Conservation (phyloP, 352 stramenopile genomes). For the Thalassiosira delicatula region DNA sequence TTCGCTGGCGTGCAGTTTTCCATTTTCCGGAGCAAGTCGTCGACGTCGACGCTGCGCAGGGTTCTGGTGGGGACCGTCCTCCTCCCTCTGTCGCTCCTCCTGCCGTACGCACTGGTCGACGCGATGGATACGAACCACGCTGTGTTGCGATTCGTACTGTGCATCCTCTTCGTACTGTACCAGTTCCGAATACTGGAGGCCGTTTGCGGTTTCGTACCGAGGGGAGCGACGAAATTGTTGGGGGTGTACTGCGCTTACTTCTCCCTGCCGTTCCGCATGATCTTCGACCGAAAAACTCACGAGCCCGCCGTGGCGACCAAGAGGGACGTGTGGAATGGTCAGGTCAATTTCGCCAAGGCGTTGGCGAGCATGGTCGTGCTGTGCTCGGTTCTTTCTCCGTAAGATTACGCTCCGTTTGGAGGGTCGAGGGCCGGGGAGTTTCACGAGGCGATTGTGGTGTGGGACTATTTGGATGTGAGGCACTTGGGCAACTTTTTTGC, state of each 20-base stretch:
- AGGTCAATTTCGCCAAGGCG: background rate
- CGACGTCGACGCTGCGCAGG: background rate
- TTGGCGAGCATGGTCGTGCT: constrained; percentile 16
- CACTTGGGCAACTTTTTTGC: constrained; percentile 53
- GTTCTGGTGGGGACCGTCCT: constrained; percentile 7
- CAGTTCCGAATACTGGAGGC: constrained; percentile 28
- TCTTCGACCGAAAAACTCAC: constrained; percentile 33
- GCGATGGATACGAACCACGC: constrained; percentile 13
- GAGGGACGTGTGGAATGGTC: constrained; percentile 15
- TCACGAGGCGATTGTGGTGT: constrained; percentile 21
- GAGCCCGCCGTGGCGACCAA: constrained; percentile 17
- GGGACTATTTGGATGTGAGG: constrained; percentile 23
- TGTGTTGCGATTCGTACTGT: constrained; percentile 33
- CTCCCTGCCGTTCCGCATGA: constrained; percentile 35
- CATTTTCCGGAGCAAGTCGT: no score
- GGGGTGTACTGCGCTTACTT: constrained; percentile 43
- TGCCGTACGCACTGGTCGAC: constrained; percentile 19
- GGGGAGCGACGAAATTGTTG: constrained; percentile 18
- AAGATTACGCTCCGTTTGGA: constrained; percentile 51
- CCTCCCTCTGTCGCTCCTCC: background rate
- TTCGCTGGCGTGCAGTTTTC: no score
- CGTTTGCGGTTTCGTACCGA: constrained; percentile 35
- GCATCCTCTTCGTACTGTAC: constrained; percentile 35
- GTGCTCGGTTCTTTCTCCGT: constrained; percentile 36
- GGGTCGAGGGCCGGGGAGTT: constrained; percentile 34